phyloP scores from a whole-genome alignment of 208 protist species.

The Herpetomonas samuelpessoai region DNA sequence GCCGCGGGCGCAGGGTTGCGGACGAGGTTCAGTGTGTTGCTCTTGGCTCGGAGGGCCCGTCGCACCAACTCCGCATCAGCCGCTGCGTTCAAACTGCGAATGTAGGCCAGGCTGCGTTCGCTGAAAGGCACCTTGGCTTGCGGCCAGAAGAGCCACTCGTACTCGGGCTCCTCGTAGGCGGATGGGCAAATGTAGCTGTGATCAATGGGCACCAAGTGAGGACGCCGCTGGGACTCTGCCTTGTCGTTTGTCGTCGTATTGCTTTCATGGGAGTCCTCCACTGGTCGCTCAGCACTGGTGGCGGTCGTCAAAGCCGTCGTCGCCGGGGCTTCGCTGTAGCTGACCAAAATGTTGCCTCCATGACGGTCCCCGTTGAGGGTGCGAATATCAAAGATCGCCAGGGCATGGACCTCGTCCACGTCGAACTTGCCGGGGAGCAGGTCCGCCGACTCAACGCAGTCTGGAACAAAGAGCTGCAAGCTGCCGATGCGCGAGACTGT shows the following conservation, averaged over 20 bases:
- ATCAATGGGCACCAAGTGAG: conserved; percentile 79
- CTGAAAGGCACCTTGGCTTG: conserved; percentile 70
- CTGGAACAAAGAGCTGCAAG: conserved; percentile 53
- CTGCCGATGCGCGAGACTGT: conserved; percentile 30
- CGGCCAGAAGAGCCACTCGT: conserved; percentile 82
- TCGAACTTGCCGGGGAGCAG: conserved; percentile 52
- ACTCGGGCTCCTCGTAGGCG: conserved; percentile 72
- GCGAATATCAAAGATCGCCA: conserved; percentile 79
- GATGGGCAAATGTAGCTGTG: conserved; percentile 83
- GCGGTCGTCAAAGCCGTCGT: background rate
- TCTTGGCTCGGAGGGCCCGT: conserved; percentile 23
- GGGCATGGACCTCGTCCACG: conserved; percentile 56
- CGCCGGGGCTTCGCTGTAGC: background rate
- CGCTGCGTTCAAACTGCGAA: conserved; percentile 42
- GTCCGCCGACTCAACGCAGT: conserved; percentile 54
- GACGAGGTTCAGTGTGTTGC: background rate
- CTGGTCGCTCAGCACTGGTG: too few species aligned
- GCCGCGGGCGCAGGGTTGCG: background rate
- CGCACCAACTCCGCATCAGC: conserved; percentile 54
- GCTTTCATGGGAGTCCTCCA: background rate
- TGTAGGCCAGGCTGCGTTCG: conserved; percentile 36
- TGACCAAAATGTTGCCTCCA: conserved; percentile 71
- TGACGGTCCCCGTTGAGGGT: conserved; percentile 76
- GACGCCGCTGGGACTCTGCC: background rate
- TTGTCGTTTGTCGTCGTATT: background rate